Base-by-base conservation (phyloP, 257 asterid species). In the Penstemon barbatus region DNA sequence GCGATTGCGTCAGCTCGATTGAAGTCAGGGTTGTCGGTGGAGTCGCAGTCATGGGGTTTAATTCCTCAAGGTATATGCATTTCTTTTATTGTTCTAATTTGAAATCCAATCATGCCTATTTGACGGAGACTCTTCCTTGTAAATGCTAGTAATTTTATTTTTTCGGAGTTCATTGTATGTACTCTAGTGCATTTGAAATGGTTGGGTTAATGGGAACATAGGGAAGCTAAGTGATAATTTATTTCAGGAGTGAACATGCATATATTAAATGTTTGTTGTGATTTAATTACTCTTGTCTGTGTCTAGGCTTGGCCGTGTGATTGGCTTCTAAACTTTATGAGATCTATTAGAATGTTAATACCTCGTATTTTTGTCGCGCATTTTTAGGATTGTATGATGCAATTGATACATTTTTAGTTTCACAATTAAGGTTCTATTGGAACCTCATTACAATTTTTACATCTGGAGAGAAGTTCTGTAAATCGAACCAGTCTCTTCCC, bases 1-100 rank as follows among this genome's bases (percentile, higher is more conserved):
- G 92, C 89, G 33, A 81, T 83, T 42, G 92, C 89, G 45, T 79
- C 92, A 5, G 86, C 89, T 56, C 80, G 92, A 18, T 70, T 86
- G 55, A 80, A 11, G 42, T 86, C 92, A 44, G 66, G 80, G 78
- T 62, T 86, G 77, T 77, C 92, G 7, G 42, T 71, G 11, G 89
- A 86, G 50, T 81, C 92, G 5, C 83, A 80, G 68, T 37, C 70
- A 18, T 86, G 89, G 89, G 80, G 89, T 71, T 74, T 86, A 72
- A 81, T 83, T 82, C 86, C 86, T 67, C 87, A 83, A 83, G 92
- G 89, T 86, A 83, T 83, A 73, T 52, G 53, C 3, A 19, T 8
- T 7, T 61, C 36, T 7, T 25, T 8, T 3, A 15, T 41, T 74
- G 37, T 25, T 61, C 62, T 73, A 36, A 36, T 37, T 50, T n/a